phyloP scores from a whole-genome alignment of 1,284 basidiomycete species.

The Irpex sp. region DNA sequence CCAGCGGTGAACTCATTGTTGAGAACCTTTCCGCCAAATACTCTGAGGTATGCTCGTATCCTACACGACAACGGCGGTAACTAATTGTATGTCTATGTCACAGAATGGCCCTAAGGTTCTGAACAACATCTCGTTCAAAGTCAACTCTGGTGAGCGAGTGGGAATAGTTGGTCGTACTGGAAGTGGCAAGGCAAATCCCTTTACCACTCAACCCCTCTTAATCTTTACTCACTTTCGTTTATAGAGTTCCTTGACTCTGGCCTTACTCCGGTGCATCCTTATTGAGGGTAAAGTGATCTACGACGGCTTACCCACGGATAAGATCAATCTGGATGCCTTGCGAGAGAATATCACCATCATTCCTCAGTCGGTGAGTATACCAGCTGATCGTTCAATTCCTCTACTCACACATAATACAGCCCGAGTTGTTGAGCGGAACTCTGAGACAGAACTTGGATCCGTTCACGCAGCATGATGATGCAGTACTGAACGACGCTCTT shows the following conservation, averaged over 20 bases:
- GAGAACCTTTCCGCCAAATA: slow-evolving; percentile 62
- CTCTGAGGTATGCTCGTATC: slow-evolving; percentile 30
- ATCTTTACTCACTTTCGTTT: slow-evolving; percentile 16
- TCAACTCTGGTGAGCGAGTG: slow-evolving; percentile 48
- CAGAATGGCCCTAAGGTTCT: slow-evolving; percentile 41
- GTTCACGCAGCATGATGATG: slow-evolving; percentile 73
- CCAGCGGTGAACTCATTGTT: slow-evolving; percentile 63
- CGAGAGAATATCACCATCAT: slow-evolving; percentile 46
- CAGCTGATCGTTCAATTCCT: neutral
- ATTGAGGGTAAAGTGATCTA: slow-evolving; percentile 42
- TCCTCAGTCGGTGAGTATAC: slow-evolving; percentile 29
- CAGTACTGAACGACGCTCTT: slow-evolving; percentile 48
- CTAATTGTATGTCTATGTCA: neutral
- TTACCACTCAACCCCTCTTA: slow-evolving; percentile 33
- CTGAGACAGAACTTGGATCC: slow-evolving; percentile 67
- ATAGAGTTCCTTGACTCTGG: slow-evolving; percentile 42
- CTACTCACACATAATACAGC: slow-evolving; percentile 34
- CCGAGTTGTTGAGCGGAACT: slow-evolving; percentile 61
- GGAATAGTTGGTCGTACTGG: slow-evolving; percentile 36
- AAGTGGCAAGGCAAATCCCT: slow-evolving; percentile 23
- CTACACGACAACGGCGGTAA: slow-evolving; percentile 4
- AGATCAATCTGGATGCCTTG: slow-evolving; percentile 60
- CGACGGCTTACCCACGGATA: slow-evolving; percentile 27
- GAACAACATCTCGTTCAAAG: slow-evolving; percentile 42
- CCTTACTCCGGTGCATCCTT: slow-evolving; percentile 42